phyloP scores from a whole-genome alignment of 192 early-diverging fungal species.

The Anaeromyces robustus region DNA sequence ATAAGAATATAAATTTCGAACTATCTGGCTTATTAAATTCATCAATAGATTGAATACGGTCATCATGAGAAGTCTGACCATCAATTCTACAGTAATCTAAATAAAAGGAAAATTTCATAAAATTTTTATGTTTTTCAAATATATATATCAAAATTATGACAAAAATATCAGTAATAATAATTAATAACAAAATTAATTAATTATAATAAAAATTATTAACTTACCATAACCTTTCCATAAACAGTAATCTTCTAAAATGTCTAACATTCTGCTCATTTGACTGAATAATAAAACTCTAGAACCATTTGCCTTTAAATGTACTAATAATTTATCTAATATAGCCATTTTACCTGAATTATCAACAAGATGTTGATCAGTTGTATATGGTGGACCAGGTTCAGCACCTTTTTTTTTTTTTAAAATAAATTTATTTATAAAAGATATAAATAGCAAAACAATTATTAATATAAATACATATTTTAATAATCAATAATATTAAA shows the following conservation, averaged over 20 bases:
- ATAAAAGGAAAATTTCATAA: no score
- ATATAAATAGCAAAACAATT: no score
- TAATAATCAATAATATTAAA: no score
- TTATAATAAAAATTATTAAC: no score
- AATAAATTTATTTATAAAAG: not conserved
- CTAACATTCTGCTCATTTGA: slow-evolving; percentile 96
- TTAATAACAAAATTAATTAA: no score
- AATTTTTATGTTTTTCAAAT: no score
- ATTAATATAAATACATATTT: no score
- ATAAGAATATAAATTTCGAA: slow-evolving; percentile 87
- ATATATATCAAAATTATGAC: no score
- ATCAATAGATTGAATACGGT: slow-evolving; percentile 79
- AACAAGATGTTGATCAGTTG: slow-evolving; percentile 89
- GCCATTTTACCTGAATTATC: slow-evolving; percentile 90
- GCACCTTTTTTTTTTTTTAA: slow-evolving; percentile 22
- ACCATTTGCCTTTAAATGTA: slow-evolving; percentile 62
- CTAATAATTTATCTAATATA: slow-evolving; percentile 77
- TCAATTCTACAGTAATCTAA: slow-evolving; percentile 89
- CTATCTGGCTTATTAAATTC: slow-evolving; percentile 82
- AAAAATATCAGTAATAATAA: no score
- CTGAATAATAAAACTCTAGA: slow-evolving; percentile 91
- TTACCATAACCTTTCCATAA: slow-evolving; percentile 66
- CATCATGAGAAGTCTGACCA: slow-evolving; percentile 87
- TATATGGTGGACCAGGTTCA: slow-evolving; percentile 90
- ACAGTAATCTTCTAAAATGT: slow-evolving; percentile 97